Base-by-base conservation (phyloP, 257 asterid species). In the Plantago ovata region DNA sequence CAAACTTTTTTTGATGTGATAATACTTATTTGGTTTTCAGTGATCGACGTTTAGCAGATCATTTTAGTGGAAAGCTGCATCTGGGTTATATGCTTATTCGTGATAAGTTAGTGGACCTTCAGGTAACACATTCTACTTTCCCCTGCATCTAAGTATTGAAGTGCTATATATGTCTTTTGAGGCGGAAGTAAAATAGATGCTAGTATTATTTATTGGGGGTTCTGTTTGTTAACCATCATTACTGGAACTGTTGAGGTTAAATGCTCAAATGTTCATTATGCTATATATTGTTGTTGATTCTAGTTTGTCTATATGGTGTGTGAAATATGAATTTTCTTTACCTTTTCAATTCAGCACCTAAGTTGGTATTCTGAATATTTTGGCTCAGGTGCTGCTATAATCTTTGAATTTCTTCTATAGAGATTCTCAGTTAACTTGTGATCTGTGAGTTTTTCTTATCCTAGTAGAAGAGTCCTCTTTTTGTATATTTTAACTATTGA, bases 11-110 rank as follows among this genome's bases (percentile, higher is more conserved):
- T 50, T 64, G 60, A 71, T 53, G 18, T 40, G 23, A 38, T 66
- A 63, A 49, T 56, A 38, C 56, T 39, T 60, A 69, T 66, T 71
- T 79, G 74, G 56, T 60, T 81, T 80, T 58, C 98, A 92, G 98
- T 79, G 98, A 92, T 70, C 98, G 98, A n/a, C 95, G 98, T 66
- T 84, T 92, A 84, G 92, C 98, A 62, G 97, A 92, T 82, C 98
- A 92, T 85, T 92, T 92, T 80, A 96, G 98, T 63, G 97, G 98
- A 63, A 92, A 92, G 84, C 98, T 92, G 74, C 98, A 92, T 77
- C 70, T 92, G 68, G 98, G 98, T 58, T 88, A 92, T 73, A 88
- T 92, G 75, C 98, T 76, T 68, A 86, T 92, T 68, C 98, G 96
- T 38, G 98, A 88, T 72, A 88, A 92, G 86, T 82, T 92, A 66